Conservation (phyloP, 2,329 filamentous ascomycete genomes). For the Talaromyces sp. region DNA sequence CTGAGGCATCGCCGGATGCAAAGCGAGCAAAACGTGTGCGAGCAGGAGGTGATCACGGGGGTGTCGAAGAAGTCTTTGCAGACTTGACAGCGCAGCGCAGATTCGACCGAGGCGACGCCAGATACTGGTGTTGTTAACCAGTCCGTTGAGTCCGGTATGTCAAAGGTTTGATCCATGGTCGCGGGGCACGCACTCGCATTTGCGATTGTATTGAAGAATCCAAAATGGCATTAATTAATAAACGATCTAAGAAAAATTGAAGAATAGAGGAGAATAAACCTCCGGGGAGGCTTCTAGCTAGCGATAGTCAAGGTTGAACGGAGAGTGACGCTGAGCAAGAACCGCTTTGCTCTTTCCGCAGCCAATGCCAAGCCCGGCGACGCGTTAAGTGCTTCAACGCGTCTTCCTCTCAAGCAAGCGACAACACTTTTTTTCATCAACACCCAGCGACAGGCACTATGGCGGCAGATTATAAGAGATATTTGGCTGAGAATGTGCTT, state of each 20-base stretch:
- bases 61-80: conserved; percentile 97
- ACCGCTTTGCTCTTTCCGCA: conserved; percentile 9
- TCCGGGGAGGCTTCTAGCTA: neutral
- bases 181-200: neutral
- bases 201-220: neutral
- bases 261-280: neutral
- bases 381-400: conserved; percentile 40
- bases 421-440: neutral
- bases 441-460: conserved; percentile 23
- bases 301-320: conserved; percentile 5
- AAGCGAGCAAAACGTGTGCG: conserved; percentile 92
- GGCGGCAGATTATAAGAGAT: conserved; percentile 60
- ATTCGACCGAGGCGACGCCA: conserved; percentile 58
- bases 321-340: neutral
- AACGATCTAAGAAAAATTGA: neutral
- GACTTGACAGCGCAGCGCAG: conserved; percentile 85
- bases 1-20: conserved; percentile 86
- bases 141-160: conserved; percentile 43
- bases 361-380: conserved; percentile 32
- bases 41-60: conserved; percentile 91
- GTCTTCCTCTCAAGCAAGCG: conserved; percentile 16
- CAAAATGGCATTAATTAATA: neutral
- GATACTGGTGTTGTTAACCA: conserved; percentile 46
- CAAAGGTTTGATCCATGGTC: conserved; percentile 32
- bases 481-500: conserved; percentile 70